phyloP scores from a whole-genome alignment of 768 basidiomycete species.

The Clavaria fumosa region DNA sequence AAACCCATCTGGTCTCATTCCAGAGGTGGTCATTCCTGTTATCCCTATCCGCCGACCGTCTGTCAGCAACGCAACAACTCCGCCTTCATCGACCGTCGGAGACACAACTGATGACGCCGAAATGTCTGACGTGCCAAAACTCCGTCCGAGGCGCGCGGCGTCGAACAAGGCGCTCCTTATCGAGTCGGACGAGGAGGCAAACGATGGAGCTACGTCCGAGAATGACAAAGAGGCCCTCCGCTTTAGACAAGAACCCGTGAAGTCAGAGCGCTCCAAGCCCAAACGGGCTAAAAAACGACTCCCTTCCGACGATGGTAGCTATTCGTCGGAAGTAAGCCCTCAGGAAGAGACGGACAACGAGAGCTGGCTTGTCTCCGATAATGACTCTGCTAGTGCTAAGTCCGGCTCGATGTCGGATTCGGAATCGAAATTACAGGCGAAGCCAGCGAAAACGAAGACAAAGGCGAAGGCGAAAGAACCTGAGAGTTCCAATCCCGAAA shows the following conservation, averaged over 20 bases:
- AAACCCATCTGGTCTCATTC: slow-evolving; percentile 15
- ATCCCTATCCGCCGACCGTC: too few species aligned
- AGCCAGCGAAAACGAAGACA: slow-evolving; percentile 7
- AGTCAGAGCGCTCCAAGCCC: slow-evolving; percentile 10
- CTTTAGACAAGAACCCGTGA: slow-evolving; percentile 14
- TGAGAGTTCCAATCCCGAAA: slow-evolving; percentile 12
- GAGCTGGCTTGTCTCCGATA: neutral
- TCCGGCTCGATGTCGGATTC: too few species aligned
- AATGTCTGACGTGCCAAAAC: slow-evolving; percentile 22
- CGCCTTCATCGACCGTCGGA: slow-evolving; percentile 20
- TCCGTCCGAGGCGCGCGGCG: slow-evolving; percentile 26
- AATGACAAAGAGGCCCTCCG: slow-evolving; percentile 16
- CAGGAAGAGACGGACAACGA: slow-evolving; percentile 15
- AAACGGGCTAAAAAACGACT: slow-evolving; percentile 8
- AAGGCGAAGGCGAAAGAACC: too few species aligned
- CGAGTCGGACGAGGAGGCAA: slow-evolving; percentile 38
- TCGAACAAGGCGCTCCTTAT: slow-evolving; percentile 18
- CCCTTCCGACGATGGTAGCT: slow-evolving; percentile 22
- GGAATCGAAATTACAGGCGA: too few species aligned
- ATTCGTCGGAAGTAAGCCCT: slow-evolving; percentile 20
- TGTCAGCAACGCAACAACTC: neutral
- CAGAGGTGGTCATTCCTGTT: slow-evolving; percentile 9
- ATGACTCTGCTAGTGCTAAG: slow-evolving; percentile 2
- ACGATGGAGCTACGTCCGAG: slow-evolving; percentile 17
- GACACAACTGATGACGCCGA: slow-evolving; percentile 23